Base-by-base conservation (phyloP, 1,139 yeast species). In the Candida neerlandica region DNA sequence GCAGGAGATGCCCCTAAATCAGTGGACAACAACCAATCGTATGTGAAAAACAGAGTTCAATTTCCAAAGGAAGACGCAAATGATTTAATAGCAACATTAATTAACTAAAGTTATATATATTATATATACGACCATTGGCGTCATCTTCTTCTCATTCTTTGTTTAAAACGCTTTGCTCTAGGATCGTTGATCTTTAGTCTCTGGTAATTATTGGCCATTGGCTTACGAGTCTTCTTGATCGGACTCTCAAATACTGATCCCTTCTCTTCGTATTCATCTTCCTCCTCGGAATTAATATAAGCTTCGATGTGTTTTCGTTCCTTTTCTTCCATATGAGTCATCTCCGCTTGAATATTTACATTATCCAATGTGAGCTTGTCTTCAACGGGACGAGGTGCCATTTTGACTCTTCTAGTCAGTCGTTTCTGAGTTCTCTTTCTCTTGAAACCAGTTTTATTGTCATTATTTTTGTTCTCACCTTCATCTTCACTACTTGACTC, bases 371-470 rank as follows among this genome's bases (percentile, higher is more conserved):
- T 77, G 2, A 62, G 58, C 1, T 44, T 55, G 2, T 62, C 67
- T 1, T 42, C 45, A 5, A 43, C 50, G 15, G 63, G 60, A 10
- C 74, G 60, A 1, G 85, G 82, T 52, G 76, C 78, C 64, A 85
- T 76, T 51, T 78, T 80, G 62, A 81, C 82, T 50, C 86, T 72
- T 55, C 86, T 71, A 0, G 90, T 84, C 3, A 84, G 79, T 60
- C 92, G 70, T 67, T 85, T 86, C 46, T 81, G 86, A 0, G 85
- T 69, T 66, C 63, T 62, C 45, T 69, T 73, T 65, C 71, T 71
- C 51, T 26, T 34, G 21, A 12, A 35, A 3, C 10, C 34, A 11
- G 5, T 27, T 37, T 70, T 69, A 59, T 65, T 42, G 42, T 58
- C 11, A 55, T 63, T 21, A 39, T 59, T 18, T 9, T 49, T 64